Conservation (phyloP, 1,284 basidiomycete genomes). For the Ustilago tritici region DNA sequence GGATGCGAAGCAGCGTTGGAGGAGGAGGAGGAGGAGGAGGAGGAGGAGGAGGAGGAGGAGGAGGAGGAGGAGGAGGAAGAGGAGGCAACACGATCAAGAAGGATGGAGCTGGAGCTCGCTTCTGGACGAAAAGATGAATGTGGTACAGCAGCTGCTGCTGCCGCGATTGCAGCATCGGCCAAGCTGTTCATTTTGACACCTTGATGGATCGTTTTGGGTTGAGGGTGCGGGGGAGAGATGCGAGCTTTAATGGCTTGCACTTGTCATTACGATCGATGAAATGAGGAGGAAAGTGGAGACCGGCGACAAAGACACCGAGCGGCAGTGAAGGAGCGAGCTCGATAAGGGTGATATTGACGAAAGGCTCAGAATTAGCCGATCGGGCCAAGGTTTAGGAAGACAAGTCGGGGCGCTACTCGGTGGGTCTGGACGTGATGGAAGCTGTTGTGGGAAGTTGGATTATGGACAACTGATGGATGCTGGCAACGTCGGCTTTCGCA, state of each 20-base stretch:
- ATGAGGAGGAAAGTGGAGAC: slow-evolving; percentile 13
- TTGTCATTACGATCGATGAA: background rate
- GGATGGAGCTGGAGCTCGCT: slow-evolving; percentile 7
- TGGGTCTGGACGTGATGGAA: background rate
- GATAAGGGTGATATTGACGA: background rate
- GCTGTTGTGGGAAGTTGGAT: background rate
- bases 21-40: background rate
- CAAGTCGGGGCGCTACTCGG: background rate
- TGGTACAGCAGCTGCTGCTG: slow-evolving; percentile 17
- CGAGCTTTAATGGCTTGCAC: background rate
- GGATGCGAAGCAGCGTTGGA: slow-evolving; percentile 3
- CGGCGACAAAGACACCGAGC: background rate
- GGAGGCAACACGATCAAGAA: slow-evolving; percentile 11
- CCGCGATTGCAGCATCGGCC: slow-evolving; percentile 40
- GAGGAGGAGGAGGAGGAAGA: slow-evolving; percentile 1
- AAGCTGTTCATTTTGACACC: slow-evolving; percentile 41
- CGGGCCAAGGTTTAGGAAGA: background rate
- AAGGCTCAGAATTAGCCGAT: background rate
- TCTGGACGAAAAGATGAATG: slow-evolving; percentile 18
- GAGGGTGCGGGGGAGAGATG: background rate
- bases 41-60: slow-evolving; percentile 19
- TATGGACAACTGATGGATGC: background rate
- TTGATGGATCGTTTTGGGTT: background rate
- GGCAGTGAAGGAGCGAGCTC: background rate
- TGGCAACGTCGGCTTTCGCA: background rate